Conservation (phyloP, 164 flowering plant species). For the Magnolia officinalis region DNA sequence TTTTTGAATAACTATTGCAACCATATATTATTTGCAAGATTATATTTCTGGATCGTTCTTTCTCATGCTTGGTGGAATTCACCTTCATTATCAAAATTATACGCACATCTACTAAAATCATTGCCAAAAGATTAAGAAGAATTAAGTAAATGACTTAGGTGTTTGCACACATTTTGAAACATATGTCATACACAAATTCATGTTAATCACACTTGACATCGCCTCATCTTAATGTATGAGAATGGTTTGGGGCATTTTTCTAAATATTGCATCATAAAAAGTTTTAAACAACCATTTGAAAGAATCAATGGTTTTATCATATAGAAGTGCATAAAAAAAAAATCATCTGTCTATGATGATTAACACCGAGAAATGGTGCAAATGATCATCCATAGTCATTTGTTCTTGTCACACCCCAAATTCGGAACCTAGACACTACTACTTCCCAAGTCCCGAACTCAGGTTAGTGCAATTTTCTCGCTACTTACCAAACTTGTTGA, state of each 20-base stretch:
- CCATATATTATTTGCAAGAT: neutral
- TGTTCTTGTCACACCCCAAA: neutral
- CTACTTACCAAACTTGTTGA: no score
- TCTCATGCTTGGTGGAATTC: neutral
- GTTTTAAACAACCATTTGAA: neutral
- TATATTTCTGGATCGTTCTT: neutral
- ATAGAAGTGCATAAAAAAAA: neutral
- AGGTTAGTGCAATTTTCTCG: no score
- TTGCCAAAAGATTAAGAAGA: neutral
- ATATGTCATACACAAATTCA: neutral
- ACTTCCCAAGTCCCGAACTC: no score
- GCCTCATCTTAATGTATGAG: neutral
- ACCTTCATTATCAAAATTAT: neutral
- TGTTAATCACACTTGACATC: neutral
- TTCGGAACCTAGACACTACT: no score
- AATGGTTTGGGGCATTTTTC: neutral
- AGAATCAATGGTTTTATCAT: neutral
- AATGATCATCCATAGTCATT: neutral
- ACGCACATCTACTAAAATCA: neutral
- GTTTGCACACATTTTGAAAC: neutral
- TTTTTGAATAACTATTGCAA: neutral
- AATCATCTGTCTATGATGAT: neutral
- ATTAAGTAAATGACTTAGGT: neutral
- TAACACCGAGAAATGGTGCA: neutral
- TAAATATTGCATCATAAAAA: neutral